Base-by-base conservation (phyloP, 345 rosid genomes). In the Lepidium africanum region DNA sequence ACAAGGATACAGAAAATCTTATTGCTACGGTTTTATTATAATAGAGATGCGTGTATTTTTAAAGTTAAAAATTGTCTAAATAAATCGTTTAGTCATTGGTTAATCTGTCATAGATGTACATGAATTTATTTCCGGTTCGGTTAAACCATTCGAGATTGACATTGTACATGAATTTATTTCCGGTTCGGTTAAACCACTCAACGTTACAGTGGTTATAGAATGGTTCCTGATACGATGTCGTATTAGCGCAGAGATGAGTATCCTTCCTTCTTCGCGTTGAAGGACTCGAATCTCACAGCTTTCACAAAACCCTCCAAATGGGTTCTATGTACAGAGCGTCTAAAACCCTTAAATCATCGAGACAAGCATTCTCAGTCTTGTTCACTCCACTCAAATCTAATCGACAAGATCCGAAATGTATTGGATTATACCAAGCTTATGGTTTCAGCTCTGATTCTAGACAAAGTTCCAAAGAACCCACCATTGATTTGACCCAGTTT, bases 391-490 rank as follows among this genome's bases (percentile, higher is more conserved):
- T 38, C 27, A 70, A 70, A 59, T 11, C 59, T 46, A 65, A 3
- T 21, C 70, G 67, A 46, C 11, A 49, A 53, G 69, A 65, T 63
- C 60, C 52, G 15, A 35, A 17, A 52, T 63, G 70, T 15, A 39
- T 69, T 5, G 78, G 76, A 2, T 68, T 38, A 37, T 32, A 63
- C 48, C 76, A 57, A 45, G 54, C 72, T 11, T 81, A 78, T 47
- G 81, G 85, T 72, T 85, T 81, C 64, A 85, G 87, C 79, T 81
- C 92, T 42, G 79, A 81, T 68, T 72, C 90, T 16, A 88, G 87
- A 66, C 86, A 79, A 17, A 78, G 62, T 65, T 62, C 65, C 36
- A 80, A 48, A 42, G 88, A 80, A 32, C 19, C 69, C 19, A 32
- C 50, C 35, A 67, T 85, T 12, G 98, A 86, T 84, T 81, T 90